Evolutionary conservation across 768 basidiomycete species (phyloP).

Genomic region (Agrocybe praecox): DNA sequence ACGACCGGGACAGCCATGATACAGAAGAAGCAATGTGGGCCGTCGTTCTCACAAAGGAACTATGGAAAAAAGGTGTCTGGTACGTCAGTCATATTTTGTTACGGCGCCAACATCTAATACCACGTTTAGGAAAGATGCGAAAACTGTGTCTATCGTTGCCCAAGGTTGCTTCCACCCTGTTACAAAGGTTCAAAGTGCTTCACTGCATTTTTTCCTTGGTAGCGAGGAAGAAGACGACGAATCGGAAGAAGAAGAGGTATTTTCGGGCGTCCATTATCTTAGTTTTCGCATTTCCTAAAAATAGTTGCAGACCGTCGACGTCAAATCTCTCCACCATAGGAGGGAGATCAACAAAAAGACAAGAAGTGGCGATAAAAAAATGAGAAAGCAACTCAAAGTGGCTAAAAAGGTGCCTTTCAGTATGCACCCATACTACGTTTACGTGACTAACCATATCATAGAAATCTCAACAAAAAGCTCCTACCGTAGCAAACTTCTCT

Average conservation of each 20-base stretch:
- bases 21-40: conserved; percentile 98
- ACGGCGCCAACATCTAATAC: neutral
- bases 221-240: conserved; percentile 76
- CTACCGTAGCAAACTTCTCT: conserved; percentile 72
- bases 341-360: conserved; percentile 95
- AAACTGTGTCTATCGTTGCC: conserved; percentile 90
- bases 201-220: conserved; percentile 96
- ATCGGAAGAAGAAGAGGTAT: conserved; percentile 72
- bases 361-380: conserved; percentile 77
- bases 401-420: conserved; percentile 66
- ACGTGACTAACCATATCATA: conserved; percentile 16
- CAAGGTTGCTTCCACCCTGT: conserved; percentile 93
- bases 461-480: conserved; percentile 34
- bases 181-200: conserved; percentile 92
- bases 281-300: conserved; percentile 4
- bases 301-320: conserved; percentile 55
- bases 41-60: conserved; percentile 87
- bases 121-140: conserved; percentile 76
- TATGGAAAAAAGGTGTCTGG: conserved; percentile 96
- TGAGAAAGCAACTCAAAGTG: conserved; percentile 69
- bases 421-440: neutral
- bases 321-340: conserved; percentile 79
- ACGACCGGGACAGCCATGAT: conserved; percentile 40
- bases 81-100: conserved; percentile 27
- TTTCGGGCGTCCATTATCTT: conserved; percentile 15